These are phyloP conservation scores for Mucuna pruriens DNA, from an alignment of 306 rosid species.

Conservation along the genomic window DNA sequence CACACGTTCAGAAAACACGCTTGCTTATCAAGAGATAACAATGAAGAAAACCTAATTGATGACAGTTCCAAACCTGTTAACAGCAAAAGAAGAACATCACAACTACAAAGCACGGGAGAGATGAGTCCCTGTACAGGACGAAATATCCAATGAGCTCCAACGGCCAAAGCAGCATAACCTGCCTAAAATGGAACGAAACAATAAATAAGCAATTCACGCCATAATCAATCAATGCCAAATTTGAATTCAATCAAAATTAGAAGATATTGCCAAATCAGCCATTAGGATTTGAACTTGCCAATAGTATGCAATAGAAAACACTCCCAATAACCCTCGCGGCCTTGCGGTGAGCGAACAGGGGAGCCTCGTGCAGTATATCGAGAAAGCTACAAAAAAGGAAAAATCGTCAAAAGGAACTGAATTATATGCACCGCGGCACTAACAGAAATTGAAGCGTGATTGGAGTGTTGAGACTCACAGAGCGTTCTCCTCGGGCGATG, in stretches of 20 bases:
- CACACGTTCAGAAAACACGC: neutral
- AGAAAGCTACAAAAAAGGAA: constrained; percentile 60
- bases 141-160: constrained; percentile 82
- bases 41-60: constrained; percentile 14
- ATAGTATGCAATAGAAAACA: constrained; percentile 71
- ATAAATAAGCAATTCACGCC: constrained; percentile 24
- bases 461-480: constrained; percentile 44
- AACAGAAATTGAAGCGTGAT: neutral
- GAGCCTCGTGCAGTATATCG: constrained; percentile 95
- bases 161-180: constrained; percentile 74
- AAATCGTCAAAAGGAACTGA: neutral
- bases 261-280: neutral
- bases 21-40: neutral
- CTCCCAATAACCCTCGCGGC: constrained; percentile 82
- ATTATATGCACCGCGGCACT: neutral
- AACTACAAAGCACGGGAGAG: constrained; percentile 80
- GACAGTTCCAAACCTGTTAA: constrained; percentile 67
- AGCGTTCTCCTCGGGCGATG: constrained; percentile 63
- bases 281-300: constrained; percentile 56
- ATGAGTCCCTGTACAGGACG: constrained; percentile 49
- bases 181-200: constrained; percentile 59
- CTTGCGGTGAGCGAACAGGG: constrained; percentile 87
- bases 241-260: constrained; percentile 18
- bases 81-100: constrained; percentile 76
- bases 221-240: neutral